Conservation (phyloP, 2,329 filamentous ascomycete genomes). For the Talaromyces atroroseus region DNA sequence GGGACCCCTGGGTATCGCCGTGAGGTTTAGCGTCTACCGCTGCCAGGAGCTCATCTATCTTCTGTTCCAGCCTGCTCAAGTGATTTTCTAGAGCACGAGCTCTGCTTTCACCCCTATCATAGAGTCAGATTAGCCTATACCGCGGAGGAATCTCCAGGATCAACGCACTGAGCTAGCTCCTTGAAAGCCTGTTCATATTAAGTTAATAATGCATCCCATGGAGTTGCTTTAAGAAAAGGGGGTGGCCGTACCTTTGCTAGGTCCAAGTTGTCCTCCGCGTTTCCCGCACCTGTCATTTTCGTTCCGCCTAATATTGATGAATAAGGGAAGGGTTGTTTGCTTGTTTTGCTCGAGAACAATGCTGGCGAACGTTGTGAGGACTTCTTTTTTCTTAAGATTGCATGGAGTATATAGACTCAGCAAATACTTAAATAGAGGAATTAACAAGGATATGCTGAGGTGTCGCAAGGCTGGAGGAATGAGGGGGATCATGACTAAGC, state of each 20-base stretch:
- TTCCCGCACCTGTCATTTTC: background rate
- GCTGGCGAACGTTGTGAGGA: background rate
- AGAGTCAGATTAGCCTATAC: constrained; percentile 1
- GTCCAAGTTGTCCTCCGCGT: constrained; percentile 1
- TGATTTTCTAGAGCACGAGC: constrained; percentile 52
- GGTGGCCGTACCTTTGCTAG: constrained; percentile 4
- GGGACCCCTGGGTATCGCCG: background rate
- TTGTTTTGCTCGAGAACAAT: background rate
- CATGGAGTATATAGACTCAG: background rate
- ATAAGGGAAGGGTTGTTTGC: background rate
- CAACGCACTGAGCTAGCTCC: constrained; percentile 25
- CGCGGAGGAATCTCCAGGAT: background rate
- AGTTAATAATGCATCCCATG: background rate
- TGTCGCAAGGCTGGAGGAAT: background rate
- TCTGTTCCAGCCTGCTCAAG: constrained; percentile 49
- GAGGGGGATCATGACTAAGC: background rate
- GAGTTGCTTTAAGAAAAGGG: background rate
- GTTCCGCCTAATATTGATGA: background rate
- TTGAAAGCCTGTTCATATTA: constrained; percentile 24
- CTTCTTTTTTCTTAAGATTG: background rate
- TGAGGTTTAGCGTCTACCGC: constrained; percentile 16
- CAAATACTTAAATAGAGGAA: too few relatives aligned
- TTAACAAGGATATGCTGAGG: too few relatives aligned
- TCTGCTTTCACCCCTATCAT: constrained; percentile 48
- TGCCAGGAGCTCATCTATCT: constrained; percentile 40